Evolutionary conservation across 371 early-diverging fungal species (phyloP), one percentile per base, ranked within the genome.

Genomic region (Funneliformis caledonium): DNA sequence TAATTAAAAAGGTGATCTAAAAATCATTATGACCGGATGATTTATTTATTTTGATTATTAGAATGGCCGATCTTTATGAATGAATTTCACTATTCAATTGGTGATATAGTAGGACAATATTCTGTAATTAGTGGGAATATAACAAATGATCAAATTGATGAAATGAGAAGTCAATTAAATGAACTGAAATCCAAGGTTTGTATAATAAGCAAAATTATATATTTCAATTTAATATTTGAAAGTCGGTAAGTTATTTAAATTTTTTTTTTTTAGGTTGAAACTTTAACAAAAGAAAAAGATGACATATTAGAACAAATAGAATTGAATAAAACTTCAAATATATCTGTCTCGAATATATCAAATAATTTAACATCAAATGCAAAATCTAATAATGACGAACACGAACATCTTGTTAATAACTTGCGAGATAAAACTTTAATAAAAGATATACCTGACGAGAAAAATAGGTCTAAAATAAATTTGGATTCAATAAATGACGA

Each of bases 81-180:
- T 31, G 43, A 65, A 19, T 82, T 70, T 62, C 37, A 67, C 47
- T 19, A 65, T 16, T 76, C 42, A 22, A 72, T 70, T 14, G 89
- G 89, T 48, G 88, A 90, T 22, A 90, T 92, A 82, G 87, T 89
- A 14, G 91, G 92, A 43, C 52, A 79, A 69, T 79, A 50, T 67
- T 22, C 68, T 2, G 16, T 67, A 37, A 48, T 72, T 50, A 72
- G 62, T 48, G 33, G 68, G 22, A 76, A 19, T 33, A 68, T 22
- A 12, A 65, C 42, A 31, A 22, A 65, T 16, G 48, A 72, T 16
- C 22, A 22, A 48, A 72, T 72, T 48, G 72, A 72, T 19, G 22
- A n/a, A 16, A 19, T 72, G 33, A 72, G 16, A 43, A 43, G 4
- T 26, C 10, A 47, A 72, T 8, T 50, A 50, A 26, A 72, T 50